phyloP scores from a whole-genome alignment of 2,329 filamentous ascomycete genomes.

The Magnaporthales sp. region DNA sequence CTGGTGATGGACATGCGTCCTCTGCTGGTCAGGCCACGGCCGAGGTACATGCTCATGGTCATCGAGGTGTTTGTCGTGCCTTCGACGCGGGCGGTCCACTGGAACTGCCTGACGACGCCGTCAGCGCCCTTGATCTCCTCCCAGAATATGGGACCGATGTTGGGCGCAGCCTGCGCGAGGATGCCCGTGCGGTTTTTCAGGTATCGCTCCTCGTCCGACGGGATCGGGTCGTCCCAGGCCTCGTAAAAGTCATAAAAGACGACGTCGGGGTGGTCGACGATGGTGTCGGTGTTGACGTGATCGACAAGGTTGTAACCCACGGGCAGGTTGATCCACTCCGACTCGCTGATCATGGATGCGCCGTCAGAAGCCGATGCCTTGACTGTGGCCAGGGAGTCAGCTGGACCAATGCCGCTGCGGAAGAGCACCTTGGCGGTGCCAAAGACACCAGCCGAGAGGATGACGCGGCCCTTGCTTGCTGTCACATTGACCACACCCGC shows the following conservation, averaged over 20 bases:
- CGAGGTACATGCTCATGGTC: slow-evolving; percentile 35
- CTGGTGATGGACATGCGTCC: slow-evolving; percentile 49
- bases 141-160: slow-evolving; percentile 29
- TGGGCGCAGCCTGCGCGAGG: slow-evolving; percentile 47
- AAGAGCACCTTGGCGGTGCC: slow-evolving; percentile 62
- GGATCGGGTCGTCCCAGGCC: slow-evolving; percentile 43
- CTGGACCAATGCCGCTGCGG: slow-evolving; percentile 58
- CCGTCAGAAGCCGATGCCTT: slow-evolving; percentile 37
- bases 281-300: slow-evolving; percentile 41
- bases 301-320: slow-evolving; percentile 53
- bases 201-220: slow-evolving; percentile 33
- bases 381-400: slow-evolving; percentile 47
- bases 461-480: slow-evolving; percentile 50
- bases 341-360: slow-evolving; percentile 37
- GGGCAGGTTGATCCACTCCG: slow-evolving; percentile 47
- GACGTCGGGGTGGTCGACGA: slow-evolving; percentile 33
- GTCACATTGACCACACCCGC: slow-evolving; percentile 53
- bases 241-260: slow-evolving; percentile 58
- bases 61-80: slow-evolving; percentile 25
- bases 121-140: slow-evolving; percentile 50
- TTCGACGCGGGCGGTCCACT: slow-evolving; percentile 59
- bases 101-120: slow-evolving; percentile 52
- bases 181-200: slow-evolving; percentile 46
- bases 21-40: slow-evolving; percentile 46
- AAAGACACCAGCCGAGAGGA: slow-evolving; percentile 60